Conservation (phyloP, 2,329 filamentous ascomycete genomes). For the Cryphonectria naterciae region DNA sequence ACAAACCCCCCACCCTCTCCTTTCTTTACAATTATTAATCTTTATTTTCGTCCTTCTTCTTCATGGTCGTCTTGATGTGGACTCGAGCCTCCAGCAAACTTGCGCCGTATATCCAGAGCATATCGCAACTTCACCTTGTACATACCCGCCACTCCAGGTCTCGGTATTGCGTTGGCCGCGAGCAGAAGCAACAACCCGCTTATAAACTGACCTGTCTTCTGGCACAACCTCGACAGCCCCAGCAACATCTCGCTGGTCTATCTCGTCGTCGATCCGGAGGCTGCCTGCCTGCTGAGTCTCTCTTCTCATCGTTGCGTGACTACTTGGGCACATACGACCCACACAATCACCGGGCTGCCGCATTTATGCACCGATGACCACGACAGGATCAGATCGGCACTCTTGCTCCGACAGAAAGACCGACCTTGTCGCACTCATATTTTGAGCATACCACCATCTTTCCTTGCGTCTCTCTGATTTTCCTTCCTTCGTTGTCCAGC, state of each 20-base stretch:
- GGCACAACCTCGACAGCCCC: background rate
- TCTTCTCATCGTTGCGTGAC: background rate
- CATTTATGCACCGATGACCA: background rate
- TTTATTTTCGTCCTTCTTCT: background rate
- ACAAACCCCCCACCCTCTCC: background rate
- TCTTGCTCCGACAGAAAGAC: background rate
- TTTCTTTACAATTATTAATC: background rate
- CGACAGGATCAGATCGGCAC: conserved; percentile 1
- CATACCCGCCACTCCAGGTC: background rate
- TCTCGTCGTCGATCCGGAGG: background rate
- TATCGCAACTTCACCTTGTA: background rate
- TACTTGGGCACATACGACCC: background rate
- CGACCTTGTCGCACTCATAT: background rate
- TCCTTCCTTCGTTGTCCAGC: background rate
- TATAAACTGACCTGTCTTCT: background rate
- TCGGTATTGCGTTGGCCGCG: background rate
- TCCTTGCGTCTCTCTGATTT: background rate
- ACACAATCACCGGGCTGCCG: background rate
- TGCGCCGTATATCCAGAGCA: background rate
- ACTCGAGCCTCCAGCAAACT: background rate
- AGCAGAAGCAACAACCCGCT: background rate
- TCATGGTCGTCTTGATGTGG: conserved; percentile 1
- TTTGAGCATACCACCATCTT: background rate
- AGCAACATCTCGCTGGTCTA: background rate
- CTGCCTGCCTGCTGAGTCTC: background rate